Evolutionary conservation across 129 eudicot genomes (phyloP).

Genomic region (Pulicaria dysenterica): DNA sequence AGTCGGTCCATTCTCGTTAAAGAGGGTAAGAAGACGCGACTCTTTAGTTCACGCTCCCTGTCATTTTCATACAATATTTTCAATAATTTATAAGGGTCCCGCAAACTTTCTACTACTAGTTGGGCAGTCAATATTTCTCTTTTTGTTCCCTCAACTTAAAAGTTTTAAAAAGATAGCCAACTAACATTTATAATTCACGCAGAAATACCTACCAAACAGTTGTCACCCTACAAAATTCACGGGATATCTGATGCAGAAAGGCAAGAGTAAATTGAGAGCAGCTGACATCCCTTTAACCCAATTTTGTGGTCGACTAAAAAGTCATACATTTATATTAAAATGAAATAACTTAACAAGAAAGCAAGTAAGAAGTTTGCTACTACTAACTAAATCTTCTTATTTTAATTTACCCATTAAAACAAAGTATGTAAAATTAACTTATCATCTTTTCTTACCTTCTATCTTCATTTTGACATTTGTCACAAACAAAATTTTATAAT

Average conservation of each 20-base stretch:
- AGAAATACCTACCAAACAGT: constrained; percentile 25
- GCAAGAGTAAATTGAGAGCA: constrained; percentile 7
- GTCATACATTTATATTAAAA: not conserved
- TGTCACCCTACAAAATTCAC: constrained; percentile 34
- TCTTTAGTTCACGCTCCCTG: constrained; percentile 24
- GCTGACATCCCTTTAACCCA: constrained; percentile 18
- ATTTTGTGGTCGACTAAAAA: too few relatives aligned
- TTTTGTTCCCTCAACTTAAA: not conserved
- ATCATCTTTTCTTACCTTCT: too few relatives aligned
- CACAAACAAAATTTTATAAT: too few relatives aligned
- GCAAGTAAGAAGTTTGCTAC: too few relatives aligned
- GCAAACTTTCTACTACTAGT: too few relatives aligned
- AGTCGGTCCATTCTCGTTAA: too few relatives aligned
- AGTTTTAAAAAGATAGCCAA: not conserved
- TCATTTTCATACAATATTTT: not conserved
- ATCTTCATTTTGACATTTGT: too few relatives aligned
- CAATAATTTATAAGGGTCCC: too few relatives aligned
- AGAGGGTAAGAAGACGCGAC: constrained; percentile 12
- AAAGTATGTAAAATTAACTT: not conserved
- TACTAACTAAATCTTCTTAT: not conserved
- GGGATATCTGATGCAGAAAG: constrained; percentile 23
- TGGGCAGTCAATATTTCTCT: not conserved
- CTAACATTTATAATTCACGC: constrained; percentile 19
- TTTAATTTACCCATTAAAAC: not conserved
- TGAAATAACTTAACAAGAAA: not conserved